phyloP scores from a whole-genome alignment of 106 monocot species.

The Amphibolis antarctica region DNA sequence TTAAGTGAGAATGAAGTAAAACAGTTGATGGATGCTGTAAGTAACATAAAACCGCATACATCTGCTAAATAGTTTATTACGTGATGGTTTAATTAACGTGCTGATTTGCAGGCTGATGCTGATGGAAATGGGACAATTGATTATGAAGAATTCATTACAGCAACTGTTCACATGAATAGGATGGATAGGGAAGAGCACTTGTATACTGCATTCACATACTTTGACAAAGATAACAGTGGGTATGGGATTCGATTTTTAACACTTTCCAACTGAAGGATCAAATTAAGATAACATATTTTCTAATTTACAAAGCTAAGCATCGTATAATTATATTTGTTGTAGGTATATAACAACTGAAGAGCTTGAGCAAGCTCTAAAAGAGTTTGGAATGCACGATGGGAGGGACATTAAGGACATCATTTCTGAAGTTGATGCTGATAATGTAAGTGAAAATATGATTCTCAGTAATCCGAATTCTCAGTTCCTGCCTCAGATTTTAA shows the following conservation, averaged over 20 bases:
- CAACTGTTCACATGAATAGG: constrained; percentile 82
- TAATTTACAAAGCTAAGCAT: not conserved
- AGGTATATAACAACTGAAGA: constrained; percentile 85
- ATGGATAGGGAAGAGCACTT: constrained; percentile 89
- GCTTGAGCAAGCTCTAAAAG: constrained; percentile 78
- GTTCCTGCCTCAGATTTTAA: no score
- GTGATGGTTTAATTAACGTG: not conserved
- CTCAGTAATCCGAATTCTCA: no score
- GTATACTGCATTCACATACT: constrained; percentile 81
- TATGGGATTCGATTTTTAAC: no score
- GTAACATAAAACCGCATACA: not conserved
- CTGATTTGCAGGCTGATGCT: constrained; percentile 55
- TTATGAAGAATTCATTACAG: constrained; percentile 91
- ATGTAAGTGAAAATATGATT: constrained; percentile 33
- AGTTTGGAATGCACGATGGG: constrained; percentile 63
- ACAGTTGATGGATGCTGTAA: constrained; percentile 46
- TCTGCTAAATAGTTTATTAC: not conserved
- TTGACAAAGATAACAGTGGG: constrained; percentile 76
- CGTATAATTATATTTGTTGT: not conserved
- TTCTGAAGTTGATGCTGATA: constrained; percentile 74
- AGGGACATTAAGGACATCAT: constrained; percentile 64
- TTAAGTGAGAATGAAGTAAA: constrained; percentile 35
- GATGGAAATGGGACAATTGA: constrained; percentile 96
- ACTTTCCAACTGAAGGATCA: not conserved
- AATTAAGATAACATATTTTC: not conserved